These are phyloP conservation scores for Tubosaeta brunneosetosa DNA, from an alignment of 768 basidiomycete species.

Conservation along the genomic window DNA sequence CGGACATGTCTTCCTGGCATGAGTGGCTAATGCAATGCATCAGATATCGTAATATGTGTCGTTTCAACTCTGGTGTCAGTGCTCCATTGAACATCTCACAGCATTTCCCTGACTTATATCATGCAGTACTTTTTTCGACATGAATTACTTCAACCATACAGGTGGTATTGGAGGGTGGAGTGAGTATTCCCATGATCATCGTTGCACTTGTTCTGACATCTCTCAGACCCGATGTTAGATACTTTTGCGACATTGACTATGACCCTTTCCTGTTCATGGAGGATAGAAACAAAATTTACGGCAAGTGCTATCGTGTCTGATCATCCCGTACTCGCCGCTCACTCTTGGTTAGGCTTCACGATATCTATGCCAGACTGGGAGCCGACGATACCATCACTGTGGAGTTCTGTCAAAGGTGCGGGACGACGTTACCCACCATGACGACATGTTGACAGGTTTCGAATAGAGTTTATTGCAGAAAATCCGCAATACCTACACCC, in stretches of 20 bases:
- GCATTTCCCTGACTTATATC: conserved; percentile 4
- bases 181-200: conserved; percentile 20
- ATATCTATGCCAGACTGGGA: conserved; percentile 61
- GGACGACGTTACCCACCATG: conserved; percentile 26
- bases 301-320: conserved; percentile 20
- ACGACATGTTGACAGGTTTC: conserved; percentile 31
- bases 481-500: conserved; percentile 53
- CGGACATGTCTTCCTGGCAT: not conserved
- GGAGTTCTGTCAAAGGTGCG: conserved; percentile 53
- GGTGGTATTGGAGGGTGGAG: conserved; percentile 64
- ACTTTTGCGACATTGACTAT: conserved; percentile 48
- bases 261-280: conserved; percentile 57
- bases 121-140: conserved; percentile 53
- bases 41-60: conserved; percentile 75
- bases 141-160: conserved; percentile 46
- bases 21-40: not conserved
- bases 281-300: conserved; percentile 49
- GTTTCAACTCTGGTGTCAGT: conserved; percentile 65
- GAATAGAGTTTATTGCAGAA: conserved; percentile 48
- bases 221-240: conserved; percentile 45
- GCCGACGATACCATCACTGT: conserved; percentile 60
- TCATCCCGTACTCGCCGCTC: not conserved
- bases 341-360: conserved; percentile 45
- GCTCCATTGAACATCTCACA: not conserved
- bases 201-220: not conserved